Base-by-base conservation (phyloP, 2,329 filamentous ascomycete species). In the Diaporthe sp. region DNA sequence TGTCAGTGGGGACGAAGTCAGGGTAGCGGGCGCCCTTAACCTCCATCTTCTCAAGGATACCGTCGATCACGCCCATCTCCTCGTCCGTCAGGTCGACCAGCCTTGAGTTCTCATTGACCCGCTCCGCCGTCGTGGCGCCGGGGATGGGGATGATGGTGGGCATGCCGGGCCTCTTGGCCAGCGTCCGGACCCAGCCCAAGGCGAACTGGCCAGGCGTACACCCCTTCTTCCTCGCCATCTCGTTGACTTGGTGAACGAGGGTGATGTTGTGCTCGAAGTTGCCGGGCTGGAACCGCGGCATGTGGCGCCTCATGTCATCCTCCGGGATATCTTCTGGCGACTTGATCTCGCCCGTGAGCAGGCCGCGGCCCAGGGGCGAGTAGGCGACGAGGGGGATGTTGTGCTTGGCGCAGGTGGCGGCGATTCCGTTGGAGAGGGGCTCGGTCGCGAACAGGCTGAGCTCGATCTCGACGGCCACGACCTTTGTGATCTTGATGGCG, bases 121-220 rank as follows among this genome's bases (percentile, higher is more conserved):
- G 85, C 50, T 83, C 86, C 13, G 83, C 84, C 6, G 86, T 90
- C 0, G 89, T 90, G 12, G 92, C 89, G 3, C 92, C 92, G 0
- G 92, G 92, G 75, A 94, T 93, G 8, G 92, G 92, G 68, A 94
- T 88, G 75, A 93, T 88, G 22, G 79, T 81, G 30, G 88, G 89
- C 86, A 89, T 86, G 51, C 88, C 90, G 8, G 88, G 85, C 47
- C 84, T 85, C 69, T 82, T 83, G 55, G 85, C 88, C 53, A 91
- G 83, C 1, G 86, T 82, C 58, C 86, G 78, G 3, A 91, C 82
- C 92, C 93, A 95, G 68, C 86, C 88, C 71, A 95, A 84, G 19
- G 92, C 92, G 37, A 94, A 84, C 83, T 95, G 93, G 1, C 88
- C 87, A 5, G 89, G 80, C 0, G 90, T 93, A 79, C 86, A 89